A percentile compares a stretch with the other conserved stretches of the same genome.
These are phyloP conservation scores for Ophiosphaerella korrae DNA, from an alignment of 2,329 filamentous ascomycete species.

Conservation along the genomic window DNA sequence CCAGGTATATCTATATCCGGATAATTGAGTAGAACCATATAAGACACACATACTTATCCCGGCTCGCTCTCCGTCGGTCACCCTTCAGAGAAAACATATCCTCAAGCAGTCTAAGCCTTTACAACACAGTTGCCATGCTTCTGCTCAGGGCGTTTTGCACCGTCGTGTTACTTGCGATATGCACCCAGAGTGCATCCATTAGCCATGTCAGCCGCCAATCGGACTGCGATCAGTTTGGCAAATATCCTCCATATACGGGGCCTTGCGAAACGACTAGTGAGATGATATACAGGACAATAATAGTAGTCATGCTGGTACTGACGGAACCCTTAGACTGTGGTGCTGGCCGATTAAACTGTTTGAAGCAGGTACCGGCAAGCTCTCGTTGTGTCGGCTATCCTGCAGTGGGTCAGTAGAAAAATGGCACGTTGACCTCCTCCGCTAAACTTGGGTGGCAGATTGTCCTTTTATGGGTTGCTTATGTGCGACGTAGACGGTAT, in stretches of 20 bases:
- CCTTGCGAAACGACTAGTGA: conserved; percentile 7
- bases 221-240: conserved; percentile 8
- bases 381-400: conserved; percentile 4
- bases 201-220: conserved; percentile 4
- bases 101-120: neutral
- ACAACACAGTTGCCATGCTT: neutral
- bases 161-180: neutral
- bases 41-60: conserved; percentile 1
- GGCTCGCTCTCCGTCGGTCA: neutral
- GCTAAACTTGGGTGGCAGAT: neutral
- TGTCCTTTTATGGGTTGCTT: conserved; percentile 9
- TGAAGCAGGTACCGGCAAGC: conserved; percentile 4
- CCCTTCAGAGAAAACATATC: neutral
- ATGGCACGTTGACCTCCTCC: neutral
- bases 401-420: conserved; percentile 1
- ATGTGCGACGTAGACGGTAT: conserved; percentile 1
- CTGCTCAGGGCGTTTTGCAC: neutral
- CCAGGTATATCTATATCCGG: conserved; percentile 3
- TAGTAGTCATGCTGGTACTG: neutral
- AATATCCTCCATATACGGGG: conserved; percentile 5
- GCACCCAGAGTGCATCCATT: conserved; percentile 1
- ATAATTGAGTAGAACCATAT: conserved; percentile 4
- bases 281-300: neutral
- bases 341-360: conserved; percentile 5
- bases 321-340: conserved; percentile 6